Base-by-base conservation (phyloP, 768 basidiomycete genomes). In the Neoboletus subvelutipes region DNA sequence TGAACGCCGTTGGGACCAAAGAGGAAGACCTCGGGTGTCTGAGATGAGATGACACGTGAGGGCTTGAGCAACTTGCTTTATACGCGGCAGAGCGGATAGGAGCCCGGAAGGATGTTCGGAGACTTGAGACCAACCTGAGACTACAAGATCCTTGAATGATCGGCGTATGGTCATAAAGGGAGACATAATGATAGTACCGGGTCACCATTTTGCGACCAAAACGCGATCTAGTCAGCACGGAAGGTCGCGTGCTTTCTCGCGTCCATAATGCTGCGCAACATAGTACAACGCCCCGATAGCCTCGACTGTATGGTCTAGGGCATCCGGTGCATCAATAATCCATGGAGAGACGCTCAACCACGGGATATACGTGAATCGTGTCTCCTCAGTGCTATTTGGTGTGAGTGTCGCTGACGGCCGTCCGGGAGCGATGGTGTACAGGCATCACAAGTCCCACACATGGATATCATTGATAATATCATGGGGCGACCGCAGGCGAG, bases 401-500 rank as follows among this genome's bases (percentile, higher is more conserved):
- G 10, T n/a, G 11, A 20, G 9, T 10, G 39, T 40, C 10, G n/a
- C 18, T 40, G 39, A 40, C n/a, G 11, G 7, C 12, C 20, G 11
- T 41, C 40, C n/a, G 7, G 80, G 80, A 18, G 67, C 70, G 11
- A 65, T 71, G 5, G 75, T 74, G 57, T 77, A 81, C 13, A 71
- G 66, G 28, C 80, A 83, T 82, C 18, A 78, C 59, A 12, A 83
- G 69, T 24, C 9, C 39, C n/a, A 4, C 20, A 20, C 28, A 28
- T 28, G 28, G 28, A 28, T 28, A 28, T n/a, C n/a, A n/a, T n/a
- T n/a, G n/a, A n/a, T n/a, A n/a, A n/a, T n/a, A n/a, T 80, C 53
- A 76, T 74, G 12, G 84, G 85, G 12, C 82, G 76, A 1, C 84
- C 84, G 43, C 84, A 75, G n/a, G 76, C 45, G 24, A 78, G 59